phyloP scores from a whole-genome alignment of 2,329 filamentous ascomycete species.

The Fragosphaeria purpurea region DNA sequence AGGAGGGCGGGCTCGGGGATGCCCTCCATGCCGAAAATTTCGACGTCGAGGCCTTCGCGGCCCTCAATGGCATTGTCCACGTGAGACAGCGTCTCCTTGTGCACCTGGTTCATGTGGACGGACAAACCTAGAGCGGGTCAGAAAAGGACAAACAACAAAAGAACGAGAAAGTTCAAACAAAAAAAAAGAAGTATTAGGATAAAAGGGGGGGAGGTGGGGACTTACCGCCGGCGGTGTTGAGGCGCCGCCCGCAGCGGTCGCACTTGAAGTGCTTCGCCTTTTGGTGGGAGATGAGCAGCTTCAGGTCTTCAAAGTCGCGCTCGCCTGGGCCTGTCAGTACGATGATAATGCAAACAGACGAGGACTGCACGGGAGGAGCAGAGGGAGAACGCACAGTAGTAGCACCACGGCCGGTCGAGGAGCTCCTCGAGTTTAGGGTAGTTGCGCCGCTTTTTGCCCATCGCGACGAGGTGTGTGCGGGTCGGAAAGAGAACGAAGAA shows the following conservation, averaged over 20 bases:
- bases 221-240: constrained; percentile 91
- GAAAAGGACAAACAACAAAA: background rate
- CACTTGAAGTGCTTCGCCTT: constrained; percentile 99
- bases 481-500: no score
- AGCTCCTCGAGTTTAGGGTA: constrained; percentile 83
- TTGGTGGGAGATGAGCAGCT: constrained; percentile 92
- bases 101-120: constrained; percentile 96
- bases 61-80: constrained; percentile 91
- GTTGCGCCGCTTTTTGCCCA: constrained; percentile 86
- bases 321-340: constrained; percentile 34
- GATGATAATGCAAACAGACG: constrained; percentile 11
- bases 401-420: constrained; percentile 85
- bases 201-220: background rate
- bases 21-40: constrained; percentile 98
- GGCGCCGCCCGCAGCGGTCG: constrained; percentile 72
- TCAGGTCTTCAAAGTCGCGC: constrained; percentile 93
- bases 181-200: background rate
- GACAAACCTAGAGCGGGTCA: constrained; percentile 56
- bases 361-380: constrained; percentile 17
- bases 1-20: constrained; percentile 78
- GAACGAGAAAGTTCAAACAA: background rate
- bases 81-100: constrained; percentile 79
- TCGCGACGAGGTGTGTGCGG: constrained; percentile 26
- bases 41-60: constrained; percentile 74
- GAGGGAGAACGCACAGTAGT: constrained; percentile 56